Percentiles rank a stretch among this genome's conserved stretches.
Conservation (phyloP, 1,284 basidiomycete species). For the Cutaneotrichosporon arboriforme region DNA sequence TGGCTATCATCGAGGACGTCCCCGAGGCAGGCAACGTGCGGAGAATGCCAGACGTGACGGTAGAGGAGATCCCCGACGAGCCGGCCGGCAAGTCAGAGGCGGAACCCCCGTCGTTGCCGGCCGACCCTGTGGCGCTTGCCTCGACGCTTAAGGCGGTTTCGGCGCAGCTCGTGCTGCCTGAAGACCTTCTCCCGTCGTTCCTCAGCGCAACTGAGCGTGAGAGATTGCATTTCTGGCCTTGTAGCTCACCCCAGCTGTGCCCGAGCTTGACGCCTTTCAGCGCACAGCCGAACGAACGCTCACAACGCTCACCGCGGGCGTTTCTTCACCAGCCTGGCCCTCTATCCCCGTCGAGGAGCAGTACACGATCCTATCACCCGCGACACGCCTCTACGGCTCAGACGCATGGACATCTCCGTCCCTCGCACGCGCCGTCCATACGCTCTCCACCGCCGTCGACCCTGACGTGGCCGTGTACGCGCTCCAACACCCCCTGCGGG, state of each 20-base stretch:
- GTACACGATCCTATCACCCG: slow-evolving; percentile 16
- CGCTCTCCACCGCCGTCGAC: not conserved
- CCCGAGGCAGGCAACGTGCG: slow-evolving; percentile 8
- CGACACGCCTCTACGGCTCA: slow-evolving; percentile 26
- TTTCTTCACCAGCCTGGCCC: slow-evolving; percentile 16
- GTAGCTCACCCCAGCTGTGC: slow-evolving; percentile 11
- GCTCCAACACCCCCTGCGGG: slow-evolving; percentile 20
- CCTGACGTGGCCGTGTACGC: slow-evolving; percentile 18
- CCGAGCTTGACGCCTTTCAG: slow-evolving; percentile 5
- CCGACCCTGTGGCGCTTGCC: slow-evolving; percentile 15
- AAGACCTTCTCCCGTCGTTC: slow-evolving; percentile 27
- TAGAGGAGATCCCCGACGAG: slow-evolving; percentile 21
- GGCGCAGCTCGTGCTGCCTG: slow-evolving; percentile 21
- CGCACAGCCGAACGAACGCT: slow-evolving; percentile 11
- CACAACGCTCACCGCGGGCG: slow-evolving; percentile 9
- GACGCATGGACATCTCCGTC: not conserved
- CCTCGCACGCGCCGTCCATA: not conserved
- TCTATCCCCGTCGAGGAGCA: slow-evolving; percentile 24
- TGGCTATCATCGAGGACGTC: slow-evolving; percentile 38
- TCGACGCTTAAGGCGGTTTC: slow-evolving; percentile 14
- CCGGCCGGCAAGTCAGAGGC: slow-evolving; percentile 12
- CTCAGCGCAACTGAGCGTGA: slow-evolving; percentile 22
- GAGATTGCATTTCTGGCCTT: not conserved
- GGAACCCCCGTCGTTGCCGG: not conserved
- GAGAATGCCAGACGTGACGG: slow-evolving; percentile 1